phyloP scores from a whole-genome alignment of 2,329 filamentous ascomycete genomes.

The Chalara sp. region DNA sequence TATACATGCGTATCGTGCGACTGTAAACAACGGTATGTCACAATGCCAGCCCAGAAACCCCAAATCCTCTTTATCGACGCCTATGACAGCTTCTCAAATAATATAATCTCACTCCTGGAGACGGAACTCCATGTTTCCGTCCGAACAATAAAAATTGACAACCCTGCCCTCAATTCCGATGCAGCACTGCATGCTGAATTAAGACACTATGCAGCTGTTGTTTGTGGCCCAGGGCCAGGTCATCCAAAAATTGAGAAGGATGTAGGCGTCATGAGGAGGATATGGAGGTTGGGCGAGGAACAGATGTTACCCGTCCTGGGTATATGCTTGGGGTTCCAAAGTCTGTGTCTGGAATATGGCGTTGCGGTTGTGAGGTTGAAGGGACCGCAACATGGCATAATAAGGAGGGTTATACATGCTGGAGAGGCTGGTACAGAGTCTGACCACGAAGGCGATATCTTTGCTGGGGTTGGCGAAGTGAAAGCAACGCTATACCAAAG shows the following conservation, averaged over 20 bases:
- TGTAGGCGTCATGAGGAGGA: slow-evolving; percentile 70
- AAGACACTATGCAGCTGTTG: slow-evolving; percentile 68
- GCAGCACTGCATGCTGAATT: slow-evolving; percentile 43
- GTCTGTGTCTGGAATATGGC: slow-evolving; percentile 53
- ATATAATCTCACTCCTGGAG: slow-evolving; percentile 78
- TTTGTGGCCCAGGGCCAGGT: slow-evolving; percentile 87
- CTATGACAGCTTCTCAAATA: slow-evolving; percentile 95
- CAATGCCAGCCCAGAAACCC: slow-evolving; percentile 23
- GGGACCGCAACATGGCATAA: slow-evolving; percentile 55
- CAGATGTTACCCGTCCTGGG: slow-evolving; percentile 70
- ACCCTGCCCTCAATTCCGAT: slow-evolving; percentile 39
- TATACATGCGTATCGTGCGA: neutral
- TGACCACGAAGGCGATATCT: slow-evolving; percentile 13
- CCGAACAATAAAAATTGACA: slow-evolving; percentile 66
- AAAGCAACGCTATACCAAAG: slow-evolving; percentile 35
- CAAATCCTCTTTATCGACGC: slow-evolving; percentile 84
- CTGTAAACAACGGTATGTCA: slow-evolving; percentile 6
- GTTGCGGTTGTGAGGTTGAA: slow-evolving; percentile 45
- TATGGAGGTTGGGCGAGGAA: slow-evolving; percentile 61
- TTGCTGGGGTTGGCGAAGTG: slow-evolving; percentile 22
- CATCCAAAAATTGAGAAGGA: slow-evolving; percentile 66
- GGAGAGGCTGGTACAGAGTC: slow-evolving; percentile 17
- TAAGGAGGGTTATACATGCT: slow-evolving; percentile 46
- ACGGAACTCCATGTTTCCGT: slow-evolving; percentile 62
- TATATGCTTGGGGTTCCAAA: slow-evolving; percentile 67